Conservation (phyloP, 257 asterid species). For the Scutellaria galericulata region DNA sequence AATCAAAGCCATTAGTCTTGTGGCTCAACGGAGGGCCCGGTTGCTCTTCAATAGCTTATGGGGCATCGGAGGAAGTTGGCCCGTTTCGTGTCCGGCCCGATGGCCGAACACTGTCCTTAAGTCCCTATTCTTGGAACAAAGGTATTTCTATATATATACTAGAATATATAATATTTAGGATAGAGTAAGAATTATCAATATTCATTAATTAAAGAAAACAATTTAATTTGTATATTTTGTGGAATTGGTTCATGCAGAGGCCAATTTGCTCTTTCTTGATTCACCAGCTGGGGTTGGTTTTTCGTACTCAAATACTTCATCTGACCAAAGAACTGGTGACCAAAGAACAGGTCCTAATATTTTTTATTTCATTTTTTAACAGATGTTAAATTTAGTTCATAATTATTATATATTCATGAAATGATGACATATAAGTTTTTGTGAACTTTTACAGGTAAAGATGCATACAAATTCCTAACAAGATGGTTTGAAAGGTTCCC, state of each 20-base stretch:
- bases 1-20: constrained; percentile 60
- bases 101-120: constrained; percentile 49
- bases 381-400: neutral
- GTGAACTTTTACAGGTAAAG: constrained; percentile 43
- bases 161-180: neutral
- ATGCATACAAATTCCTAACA: constrained; percentile 55
- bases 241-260: constrained; percentile 49
- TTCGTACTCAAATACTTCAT: constrained; percentile 62
- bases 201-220: neutral
- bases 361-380: neutral
- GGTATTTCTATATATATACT: constrained; percentile 32
- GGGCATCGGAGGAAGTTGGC: constrained; percentile 71
- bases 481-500: constrained; percentile 69
- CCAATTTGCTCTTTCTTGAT: constrained; percentile 67
- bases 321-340: constrained; percentile 52
- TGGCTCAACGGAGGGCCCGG: constrained; percentile 82
- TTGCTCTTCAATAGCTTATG: constrained; percentile 67
- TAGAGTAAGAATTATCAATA: neutral
- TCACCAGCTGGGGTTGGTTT: constrained; percentile 82
- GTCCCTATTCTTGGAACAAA: constrained; percentile 60
- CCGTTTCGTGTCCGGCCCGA: constrained; percentile 61
- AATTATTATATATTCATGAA: no score
- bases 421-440: neutral
- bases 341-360: constrained; percentile 48
- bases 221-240: neutral